Evolutionary conservation across 768 basidiomycete species (phyloP).

Genomic region (Leucosporidium creatinivorum): DNA sequence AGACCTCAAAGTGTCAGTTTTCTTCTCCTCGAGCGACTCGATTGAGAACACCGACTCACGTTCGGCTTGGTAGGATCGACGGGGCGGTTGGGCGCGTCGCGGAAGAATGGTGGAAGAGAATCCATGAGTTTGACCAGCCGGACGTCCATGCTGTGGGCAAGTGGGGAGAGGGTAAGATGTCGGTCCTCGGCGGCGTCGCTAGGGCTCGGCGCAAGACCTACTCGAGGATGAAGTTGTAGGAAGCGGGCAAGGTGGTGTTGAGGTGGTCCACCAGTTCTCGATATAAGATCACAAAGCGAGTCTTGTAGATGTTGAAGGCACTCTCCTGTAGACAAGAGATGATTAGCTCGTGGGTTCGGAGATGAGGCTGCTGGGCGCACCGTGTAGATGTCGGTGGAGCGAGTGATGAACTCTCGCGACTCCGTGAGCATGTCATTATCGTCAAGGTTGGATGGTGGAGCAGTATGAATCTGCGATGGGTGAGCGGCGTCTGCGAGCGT

Average conservation of each 20-base stretch:
- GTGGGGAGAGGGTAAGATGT: background rate
- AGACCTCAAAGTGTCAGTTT: background rate
- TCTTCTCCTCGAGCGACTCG: conserved; percentile 8
- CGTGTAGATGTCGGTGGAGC: background rate
- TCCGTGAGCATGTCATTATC: background rate
- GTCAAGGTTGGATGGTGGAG: conserved; percentile 10
- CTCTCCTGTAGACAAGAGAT: background rate
- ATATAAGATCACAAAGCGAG: conserved; percentile 16
- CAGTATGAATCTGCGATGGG: conserved; percentile 13
- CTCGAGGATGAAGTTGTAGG: conserved; percentile 17
- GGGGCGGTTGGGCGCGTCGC: background rate
- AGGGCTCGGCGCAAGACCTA: background rate
- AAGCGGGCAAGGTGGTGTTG: conserved; percentile 5
- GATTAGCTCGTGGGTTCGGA: too few relatives aligned
- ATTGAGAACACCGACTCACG: background rate
- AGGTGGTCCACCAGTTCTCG: conserved; percentile 14
- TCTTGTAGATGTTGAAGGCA: conserved; percentile 11
- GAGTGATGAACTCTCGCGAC: background rate
- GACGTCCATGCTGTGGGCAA: conserved; percentile 8
- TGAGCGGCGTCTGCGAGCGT: conserved; percentile 4
- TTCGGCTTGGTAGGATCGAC: conserved; percentile 6
- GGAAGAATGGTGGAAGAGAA: conserved; percentile 14
- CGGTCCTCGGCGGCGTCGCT: background rate
- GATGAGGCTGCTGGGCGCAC: background rate
- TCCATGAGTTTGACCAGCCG: conserved; percentile 7